Base-by-base conservation (phyloP, 2,329 filamentous ascomycete genomes). In the Fonsecaea nubica region DNA sequence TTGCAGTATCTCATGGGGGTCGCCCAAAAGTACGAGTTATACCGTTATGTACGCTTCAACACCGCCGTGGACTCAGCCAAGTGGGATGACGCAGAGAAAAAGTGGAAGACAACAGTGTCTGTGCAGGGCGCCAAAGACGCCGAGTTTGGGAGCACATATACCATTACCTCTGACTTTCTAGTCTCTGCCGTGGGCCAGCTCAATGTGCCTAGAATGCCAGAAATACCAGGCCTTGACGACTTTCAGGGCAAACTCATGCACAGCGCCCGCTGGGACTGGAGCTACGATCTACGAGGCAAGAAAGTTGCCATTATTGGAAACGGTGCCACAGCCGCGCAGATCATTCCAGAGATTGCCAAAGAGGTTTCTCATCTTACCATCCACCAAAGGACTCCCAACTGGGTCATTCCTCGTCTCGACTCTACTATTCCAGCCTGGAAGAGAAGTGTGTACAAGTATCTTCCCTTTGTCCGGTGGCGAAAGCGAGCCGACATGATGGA, bases 221-320 rank as follows among this genome's bases (percentile, higher is more conserved):
- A 73, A 2, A 75, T 77, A 42, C 58, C 63, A 2, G 75, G 75
- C 8, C 60, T 77, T 5, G 58, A 71, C 6, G 58, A 65, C 1
- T 77, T 77, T 63, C 69, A 72, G 45, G 75, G 75, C 15, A 74
- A 76, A 42, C 50, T 75, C 5, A 70, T 75, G 52, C 76, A 78
- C 65, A 75, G 72, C 7, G 76, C 75, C 8, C 68, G 66, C 7
- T 78, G 76, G 77, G 74, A 78, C 57, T 87, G 85, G 84, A 84
- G 79, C 52, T 86, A 86, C 68, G 80, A 83, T 58, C 71, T 86
- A n/a, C 74, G 76, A 35, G 83, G 79, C 8, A 87, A 87, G 77
- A 82, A 80, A 58, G 81, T 88, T 48, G 86, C 82, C 0, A 75
- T 89, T n/a, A 83, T 89, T 42, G 86, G 87, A 2, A 88, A 86